phyloP scores from a whole-genome alignment of 805 yeast genomes.

The Candida bentonensis region DNA sequence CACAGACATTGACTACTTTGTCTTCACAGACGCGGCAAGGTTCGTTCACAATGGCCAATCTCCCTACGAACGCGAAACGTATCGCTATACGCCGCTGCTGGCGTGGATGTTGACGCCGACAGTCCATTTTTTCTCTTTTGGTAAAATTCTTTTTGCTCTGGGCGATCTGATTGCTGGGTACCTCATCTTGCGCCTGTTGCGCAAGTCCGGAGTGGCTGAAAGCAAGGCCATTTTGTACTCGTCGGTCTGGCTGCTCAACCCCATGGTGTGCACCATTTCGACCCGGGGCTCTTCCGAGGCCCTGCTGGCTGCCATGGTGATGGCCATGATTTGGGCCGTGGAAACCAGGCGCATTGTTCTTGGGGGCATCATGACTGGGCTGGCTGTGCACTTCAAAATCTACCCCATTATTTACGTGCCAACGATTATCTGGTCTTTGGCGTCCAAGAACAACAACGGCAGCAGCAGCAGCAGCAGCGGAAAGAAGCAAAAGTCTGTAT shows the following conservation, averaged over 20 bases:
- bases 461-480: constrained; percentile 4
- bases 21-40: constrained; percentile 82
- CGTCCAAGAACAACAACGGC: constrained; percentile 3
- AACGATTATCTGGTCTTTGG: constrained; percentile 38
- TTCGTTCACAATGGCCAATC: constrained; percentile 48
- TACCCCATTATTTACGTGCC: constrained; percentile 87
- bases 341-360: constrained; percentile 27
- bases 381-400: constrained; percentile 77
- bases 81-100: constrained; percentile 82
- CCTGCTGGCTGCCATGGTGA: constrained; percentile 61
- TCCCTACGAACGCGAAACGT: constrained; percentile 78
- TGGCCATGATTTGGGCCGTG: constrained; percentile 36
- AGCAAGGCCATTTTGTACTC: constrained; percentile 30
- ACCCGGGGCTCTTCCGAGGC: constrained; percentile 93
- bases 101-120: constrained; percentile 77
- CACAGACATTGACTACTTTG: constrained; percentile 90
- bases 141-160: constrained; percentile 61
- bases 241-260: constrained; percentile 77
- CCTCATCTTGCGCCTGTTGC: constrained; percentile 33
- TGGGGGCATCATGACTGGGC: constrained; percentile 42
- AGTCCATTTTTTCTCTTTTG: constrained; percentile 41
- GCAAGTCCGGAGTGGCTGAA: constrained; percentile 17
- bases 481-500: constrained; percentile 7
- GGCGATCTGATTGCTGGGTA: constrained; percentile 76
- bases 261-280: constrained; percentile 86